Percentiles rank a stretch among this genome's conserved stretches.
phyloP scores from a whole-genome alignment of 768 basidiomycete genomes.

The Phylloporus arenicola region DNA sequence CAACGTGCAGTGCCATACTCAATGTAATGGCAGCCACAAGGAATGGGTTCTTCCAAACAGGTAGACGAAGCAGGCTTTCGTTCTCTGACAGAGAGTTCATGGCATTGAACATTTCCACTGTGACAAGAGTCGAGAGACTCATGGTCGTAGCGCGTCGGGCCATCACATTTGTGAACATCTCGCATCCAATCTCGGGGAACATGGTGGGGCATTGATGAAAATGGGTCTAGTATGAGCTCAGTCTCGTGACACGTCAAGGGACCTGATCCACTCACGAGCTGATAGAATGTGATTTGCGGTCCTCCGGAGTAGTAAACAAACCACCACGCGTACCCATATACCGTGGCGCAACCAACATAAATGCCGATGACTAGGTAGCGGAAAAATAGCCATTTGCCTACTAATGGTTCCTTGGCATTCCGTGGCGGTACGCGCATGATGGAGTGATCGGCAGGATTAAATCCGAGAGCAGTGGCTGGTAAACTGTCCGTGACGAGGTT shows the following conservation, averaged over 20 bases:
- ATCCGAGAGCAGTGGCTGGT: conserved; percentile 94
- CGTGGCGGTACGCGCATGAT: conserved; percentile 96
- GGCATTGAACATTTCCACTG: conserved; percentile 95
- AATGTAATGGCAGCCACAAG: conserved; percentile 84
- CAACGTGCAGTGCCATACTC: conserved; percentile 90
- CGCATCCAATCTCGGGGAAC: conserved; percentile 91
- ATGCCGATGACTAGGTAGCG: conserved; percentile 89
- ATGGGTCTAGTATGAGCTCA: conserved; percentile 58
- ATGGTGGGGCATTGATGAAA: conserved; percentile 85
- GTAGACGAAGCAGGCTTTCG: conserved; percentile 83
- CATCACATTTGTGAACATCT: conserved; percentile 90
- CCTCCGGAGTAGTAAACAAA: conserved; percentile 88
- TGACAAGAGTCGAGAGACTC: conserved; percentile 93
- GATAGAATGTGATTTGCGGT: conserved; percentile 89
- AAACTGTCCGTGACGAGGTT: conserved; percentile 96
- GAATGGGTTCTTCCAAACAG: conserved; percentile 93
- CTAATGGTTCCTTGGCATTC: conserved; percentile 83
- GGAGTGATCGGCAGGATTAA: conserved; percentile 94
- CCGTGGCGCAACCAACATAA: conserved; percentile 93
- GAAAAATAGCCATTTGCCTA: conserved; percentile 93
- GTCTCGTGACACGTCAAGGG: neutral
- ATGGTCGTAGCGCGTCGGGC: conserved; percentile 89
- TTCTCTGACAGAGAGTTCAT: conserved; percentile 99
- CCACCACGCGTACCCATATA: conserved; percentile 99
- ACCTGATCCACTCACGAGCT: conserved; percentile 62